Evolutionary conservation across 345 rosid species (phyloP).

Genomic region (Euclidium syriacum): DNA sequence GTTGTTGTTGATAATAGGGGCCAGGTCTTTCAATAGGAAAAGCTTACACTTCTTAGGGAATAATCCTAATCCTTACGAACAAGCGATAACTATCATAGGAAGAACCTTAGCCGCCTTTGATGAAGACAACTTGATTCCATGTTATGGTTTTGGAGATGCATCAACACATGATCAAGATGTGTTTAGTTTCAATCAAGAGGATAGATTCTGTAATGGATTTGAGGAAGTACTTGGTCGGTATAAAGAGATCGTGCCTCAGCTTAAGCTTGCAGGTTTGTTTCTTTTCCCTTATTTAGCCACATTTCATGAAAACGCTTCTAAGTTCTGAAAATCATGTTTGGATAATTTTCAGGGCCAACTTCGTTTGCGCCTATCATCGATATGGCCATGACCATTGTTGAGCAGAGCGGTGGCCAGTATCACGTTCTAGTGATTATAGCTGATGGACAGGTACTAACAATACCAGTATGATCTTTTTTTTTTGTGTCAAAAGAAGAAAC

Average conservation of each 20-base stretch:
- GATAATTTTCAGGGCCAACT: slow-evolving; percentile 64
- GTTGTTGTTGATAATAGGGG: slow-evolving; percentile 40
- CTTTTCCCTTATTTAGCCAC: neutral
- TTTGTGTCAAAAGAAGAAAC: neutral
- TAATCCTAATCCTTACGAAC: slow-evolving; percentile 78
- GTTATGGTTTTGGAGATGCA: slow-evolving; percentile 98
- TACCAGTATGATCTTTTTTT: neutral
- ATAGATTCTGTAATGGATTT: slow-evolving; percentile 76
- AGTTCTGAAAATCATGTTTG: neutral
- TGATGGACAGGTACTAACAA: slow-evolving; percentile 80
- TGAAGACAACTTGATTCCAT: slow-evolving; percentile 92
- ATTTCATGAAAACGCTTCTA: neutral
- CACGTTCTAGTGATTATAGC: slow-evolving; percentile 93
- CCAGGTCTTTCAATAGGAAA: slow-evolving; percentile 57
- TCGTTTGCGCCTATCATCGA: slow-evolving; percentile 94
- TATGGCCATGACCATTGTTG: slow-evolving; percentile 91
- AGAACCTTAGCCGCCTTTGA: slow-evolving; percentile 81
- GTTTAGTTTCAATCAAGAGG: slow-evolving; percentile 70
- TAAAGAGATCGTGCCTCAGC: slow-evolving; percentile 73
- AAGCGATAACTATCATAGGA: slow-evolving; percentile 87
- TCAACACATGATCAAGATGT: slow-evolving; percentile 95
- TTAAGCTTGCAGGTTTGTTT: slow-evolving; percentile 72
- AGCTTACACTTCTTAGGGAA: slow-evolving; percentile 76
- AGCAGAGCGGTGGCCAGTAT: slow-evolving; percentile 88
- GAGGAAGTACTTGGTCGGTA: slow-evolving; percentile 81